Conservation (phyloP, 1,139 yeast species). For the Yarrowia galli region DNA sequence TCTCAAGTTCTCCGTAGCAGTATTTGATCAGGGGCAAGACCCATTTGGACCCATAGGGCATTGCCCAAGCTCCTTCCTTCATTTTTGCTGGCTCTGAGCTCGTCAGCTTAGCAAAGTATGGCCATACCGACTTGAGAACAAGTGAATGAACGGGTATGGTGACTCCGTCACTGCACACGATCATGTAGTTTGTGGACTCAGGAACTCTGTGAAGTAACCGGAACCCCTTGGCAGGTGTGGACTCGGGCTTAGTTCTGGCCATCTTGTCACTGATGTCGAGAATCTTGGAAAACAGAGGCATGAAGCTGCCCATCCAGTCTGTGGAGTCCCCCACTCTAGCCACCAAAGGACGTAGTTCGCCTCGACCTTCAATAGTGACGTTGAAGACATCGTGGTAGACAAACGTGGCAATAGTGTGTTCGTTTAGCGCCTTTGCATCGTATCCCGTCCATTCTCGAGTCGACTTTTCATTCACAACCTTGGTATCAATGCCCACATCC, state of each 20-base stretch:
- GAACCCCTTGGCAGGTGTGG: constrained; percentile 11
- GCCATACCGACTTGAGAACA: constrained; percentile 30
- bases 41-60: constrained; percentile 16
- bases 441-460: constrained; percentile 28
- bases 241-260: constrained; percentile 1
- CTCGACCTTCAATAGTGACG: constrained; percentile 18
- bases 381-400: constrained; percentile 25
- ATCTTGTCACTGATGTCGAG: constrained; percentile 1
- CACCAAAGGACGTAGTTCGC: constrained; percentile 16
- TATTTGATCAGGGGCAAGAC: constrained; percentile 16
- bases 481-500: constrained; percentile 27
- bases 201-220: constrained; percentile 11
- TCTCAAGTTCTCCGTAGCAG: constrained; percentile 25
- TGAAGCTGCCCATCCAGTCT: constrained; percentile 24
- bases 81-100: constrained; percentile 21
- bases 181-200: constrained; percentile 20
- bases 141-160: constrained; percentile 17
- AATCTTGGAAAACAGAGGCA: constrained; percentile 23
- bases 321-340: constrained; percentile 25
- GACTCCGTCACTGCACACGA: constrained; percentile 31
- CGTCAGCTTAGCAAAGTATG: constrained; percentile 18
- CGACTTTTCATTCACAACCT: constrained; percentile 24
- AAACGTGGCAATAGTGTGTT: constrained; percentile 14
- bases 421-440: constrained; percentile 16
- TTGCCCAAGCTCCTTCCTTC: constrained; percentile 22